Percentiles rank a stretch among this genome's conserved stretches.
Conservation (phyloP, 352 stramenopile species). For the Globisporangium barbulae region DNA sequence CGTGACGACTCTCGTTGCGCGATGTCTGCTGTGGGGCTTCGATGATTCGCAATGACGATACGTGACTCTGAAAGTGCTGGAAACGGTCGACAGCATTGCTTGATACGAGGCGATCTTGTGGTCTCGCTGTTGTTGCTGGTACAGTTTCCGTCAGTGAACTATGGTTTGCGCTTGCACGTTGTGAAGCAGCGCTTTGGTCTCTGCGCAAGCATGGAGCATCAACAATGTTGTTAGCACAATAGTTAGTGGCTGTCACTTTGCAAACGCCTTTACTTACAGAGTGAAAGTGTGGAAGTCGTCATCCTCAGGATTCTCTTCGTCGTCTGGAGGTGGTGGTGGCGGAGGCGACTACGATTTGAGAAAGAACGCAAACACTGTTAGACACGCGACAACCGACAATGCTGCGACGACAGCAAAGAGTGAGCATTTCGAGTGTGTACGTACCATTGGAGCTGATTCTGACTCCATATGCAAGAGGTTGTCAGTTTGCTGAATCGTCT, state of each 20-base stretch:
- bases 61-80: slow-evolving; percentile 31
- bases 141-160: neutral
- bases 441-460: slow-evolving; percentile 7
- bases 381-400: neutral
- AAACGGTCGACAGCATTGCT: slow-evolving; percentile 23
- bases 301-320: slow-evolving; percentile 33
- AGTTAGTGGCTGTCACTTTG: no score
- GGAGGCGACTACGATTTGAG: slow-evolving; percentile 31
- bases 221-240: neutral
- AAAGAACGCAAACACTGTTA: neutral
- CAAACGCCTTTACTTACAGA: slow-evolving; percentile 12
- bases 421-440: neutral
- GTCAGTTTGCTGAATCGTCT: neutral
- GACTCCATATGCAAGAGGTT: neutral
- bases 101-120: neutral
- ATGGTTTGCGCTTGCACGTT: neutral
- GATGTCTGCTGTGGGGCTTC: slow-evolving; percentile 9
- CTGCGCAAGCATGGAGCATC: neutral
- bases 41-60: slow-evolving; percentile 32
- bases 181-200: slow-evolving; percentile 1
- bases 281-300: slow-evolving; percentile 27
- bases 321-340: slow-evolving; percentile 44
- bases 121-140: neutral
- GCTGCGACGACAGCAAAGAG: neutral
- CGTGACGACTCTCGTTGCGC: neutral